These are phyloP conservation scores for Pseudevernia furfuracea DNA, from an alignment of 495 filamentous ascomycete species.

Conservation along the genomic window DNA sequence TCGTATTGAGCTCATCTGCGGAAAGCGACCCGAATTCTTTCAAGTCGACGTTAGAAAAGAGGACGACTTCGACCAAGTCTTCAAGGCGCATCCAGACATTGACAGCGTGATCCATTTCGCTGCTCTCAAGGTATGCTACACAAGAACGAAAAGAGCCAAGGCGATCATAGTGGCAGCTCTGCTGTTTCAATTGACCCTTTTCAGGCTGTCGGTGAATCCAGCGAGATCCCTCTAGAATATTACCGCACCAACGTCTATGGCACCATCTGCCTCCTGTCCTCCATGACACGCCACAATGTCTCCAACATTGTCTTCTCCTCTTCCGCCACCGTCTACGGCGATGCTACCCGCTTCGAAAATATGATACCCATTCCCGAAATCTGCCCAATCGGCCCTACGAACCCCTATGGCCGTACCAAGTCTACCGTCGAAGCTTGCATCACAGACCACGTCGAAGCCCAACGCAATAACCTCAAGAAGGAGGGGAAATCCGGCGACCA, in stretches of 20 bases:
- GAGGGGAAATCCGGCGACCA: constrained; percentile 65
- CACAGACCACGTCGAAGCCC: constrained; percentile 78
- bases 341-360: constrained; percentile 89
- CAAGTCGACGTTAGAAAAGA: constrained; percentile 83
- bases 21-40: constrained; percentile 80
- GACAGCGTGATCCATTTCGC: constrained; percentile 98
- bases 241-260: constrained; percentile 95
- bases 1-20: constrained; percentile 87
- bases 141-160: background rate
- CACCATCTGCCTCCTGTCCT: constrained; percentile 76
- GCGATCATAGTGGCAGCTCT: background rate
- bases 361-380: constrained; percentile 99
- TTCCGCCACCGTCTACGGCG: constrained; percentile 94
- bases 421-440: constrained; percentile 83
- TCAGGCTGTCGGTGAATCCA: constrained; percentile 92
- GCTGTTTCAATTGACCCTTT: constrained; percentile 1
- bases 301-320: constrained; percentile 97
- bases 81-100: constrained; percentile 81
- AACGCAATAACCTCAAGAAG: constrained; percentile 77
- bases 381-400: constrained; percentile 92
- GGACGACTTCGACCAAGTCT: constrained; percentile 75
- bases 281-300: constrained; percentile 83
- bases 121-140: constrained; percentile 72
- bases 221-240: constrained; percentile 93
- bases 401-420: constrained; percentile 96